Base-by-base conservation (phyloP, 345 rosid species). In the Dimocarpus longan region DNA sequence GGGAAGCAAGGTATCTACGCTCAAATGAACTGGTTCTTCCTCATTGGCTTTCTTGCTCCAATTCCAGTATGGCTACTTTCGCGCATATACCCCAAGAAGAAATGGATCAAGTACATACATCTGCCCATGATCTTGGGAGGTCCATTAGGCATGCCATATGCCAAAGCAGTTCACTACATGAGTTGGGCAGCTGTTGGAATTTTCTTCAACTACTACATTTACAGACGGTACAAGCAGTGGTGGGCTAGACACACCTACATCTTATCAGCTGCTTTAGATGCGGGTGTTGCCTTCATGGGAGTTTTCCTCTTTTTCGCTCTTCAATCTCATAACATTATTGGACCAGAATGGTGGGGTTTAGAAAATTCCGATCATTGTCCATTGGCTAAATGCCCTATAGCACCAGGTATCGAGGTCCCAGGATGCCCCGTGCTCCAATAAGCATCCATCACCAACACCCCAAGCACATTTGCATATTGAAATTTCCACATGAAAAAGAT, bases 171-270 rank as follows among this genome's bases (percentile, higher is more conserved):
- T 66, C 87, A 91, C 75, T 89, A 75, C 78, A 66, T 84, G 76
- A 78, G 85, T 0, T 94, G 94, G 93, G 85, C 82, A 73, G 76
- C 65, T 9, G 91, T 92, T 24, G 97, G 98, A 11, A 71, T 86
- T 19, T 70, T 91, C 68, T 94, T 94, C 87, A 92, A 91, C 84
- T 83, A 77, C 74, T 91, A 84, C 60, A 79, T 91, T 44, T 92
- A 88, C 82, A 91, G 78, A 18, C 86, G 42, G 86, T 82, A 77
- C 79, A 92, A 88, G 75, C 70, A 40, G 43, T 91, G 98, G 95
- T 94, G 97, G 97, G 92, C 91, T 9, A 82, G 87, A 66, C 88
- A 93, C 68, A 93, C 79, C 70, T 90, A 93, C 72, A 87, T 91
- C 67, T 82, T 90, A 59, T 91, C 97, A 1, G 97, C 97, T 24